These are phyloP conservation scores for Alternaria incomplexa DNA, from an alignment of 2,329 filamentous ascomycete species.

Conservation along the genomic window DNA sequence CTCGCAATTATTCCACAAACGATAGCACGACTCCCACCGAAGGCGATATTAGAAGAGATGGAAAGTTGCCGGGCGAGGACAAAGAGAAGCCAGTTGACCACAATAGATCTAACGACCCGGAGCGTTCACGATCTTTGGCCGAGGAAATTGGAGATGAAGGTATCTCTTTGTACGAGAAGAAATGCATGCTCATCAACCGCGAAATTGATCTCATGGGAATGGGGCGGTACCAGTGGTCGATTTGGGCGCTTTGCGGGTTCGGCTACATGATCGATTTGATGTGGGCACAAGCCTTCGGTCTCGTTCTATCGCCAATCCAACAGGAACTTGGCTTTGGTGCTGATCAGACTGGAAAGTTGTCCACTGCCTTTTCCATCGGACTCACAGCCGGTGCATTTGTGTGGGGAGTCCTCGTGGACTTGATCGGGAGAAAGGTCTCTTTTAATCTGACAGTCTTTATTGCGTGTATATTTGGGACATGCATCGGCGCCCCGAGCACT, in stretches of 20 bases:
- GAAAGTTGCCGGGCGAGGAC: not conserved
- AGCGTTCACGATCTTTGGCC: slow-evolving; percentile 1
- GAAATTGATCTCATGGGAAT: slow-evolving; percentile 62
- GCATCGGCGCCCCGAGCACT: slow-evolving; percentile 57
- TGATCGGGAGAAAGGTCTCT: slow-evolving; percentile 60
- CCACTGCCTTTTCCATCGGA: slow-evolving; percentile 61
- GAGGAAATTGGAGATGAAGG: slow-evolving; percentile 18
- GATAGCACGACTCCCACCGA: not conserved
- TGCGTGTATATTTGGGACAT: slow-evolving; percentile 60
- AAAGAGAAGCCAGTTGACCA: not conserved
- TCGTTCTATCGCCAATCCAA: slow-evolving; percentile 60
- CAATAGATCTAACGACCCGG: not conserved
- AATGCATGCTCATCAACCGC: slow-evolving; percentile 52
- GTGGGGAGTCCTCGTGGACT: slow-evolving; percentile 63
- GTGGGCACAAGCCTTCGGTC: slow-evolving; percentile 65
- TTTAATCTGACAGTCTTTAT: slow-evolving; percentile 66
- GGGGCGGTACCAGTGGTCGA: slow-evolving; percentile 61
- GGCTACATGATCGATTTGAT: slow-evolving; percentile 63
- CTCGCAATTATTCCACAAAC: slow-evolving; percentile 13
- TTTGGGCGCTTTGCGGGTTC: slow-evolving; percentile 61
- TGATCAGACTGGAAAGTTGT: slow-evolving; percentile 58
- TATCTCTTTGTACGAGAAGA: slow-evolving; percentile 50
- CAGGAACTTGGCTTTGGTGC: slow-evolving; percentile 62
- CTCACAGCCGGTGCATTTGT: slow-evolving; percentile 62
- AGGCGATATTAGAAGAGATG: not conserved